phyloP scores from a whole-genome alignment of 1,284 basidiomycete species.

The Sporisorium reilianum region DNA sequence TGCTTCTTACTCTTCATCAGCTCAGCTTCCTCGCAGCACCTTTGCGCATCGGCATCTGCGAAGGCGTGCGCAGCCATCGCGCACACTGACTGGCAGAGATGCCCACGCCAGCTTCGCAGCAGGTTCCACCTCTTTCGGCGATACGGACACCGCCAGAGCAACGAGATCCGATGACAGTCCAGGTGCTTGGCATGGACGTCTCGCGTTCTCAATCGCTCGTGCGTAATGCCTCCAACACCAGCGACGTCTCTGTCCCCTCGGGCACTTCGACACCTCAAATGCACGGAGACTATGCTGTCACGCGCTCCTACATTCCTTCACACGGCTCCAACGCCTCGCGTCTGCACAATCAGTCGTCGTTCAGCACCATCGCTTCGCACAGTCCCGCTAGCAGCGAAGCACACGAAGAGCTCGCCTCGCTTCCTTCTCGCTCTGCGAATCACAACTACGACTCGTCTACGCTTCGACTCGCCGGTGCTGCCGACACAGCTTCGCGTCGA shows the following conservation, averaged over 20 bases:
- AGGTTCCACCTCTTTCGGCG: slow-evolving; percentile 22
- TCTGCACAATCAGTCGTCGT: slow-evolving; percentile 36
- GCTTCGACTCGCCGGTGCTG: slow-evolving; percentile 11
- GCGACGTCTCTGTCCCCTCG: slow-evolving; percentile 23
- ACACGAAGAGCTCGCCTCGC: slow-evolving; percentile 33
- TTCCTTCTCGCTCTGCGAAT: slow-evolving; percentile 14
- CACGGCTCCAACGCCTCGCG: slow-evolving; percentile 26
- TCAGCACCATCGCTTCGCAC: slow-evolving; percentile 33
- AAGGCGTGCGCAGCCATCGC: background rate
- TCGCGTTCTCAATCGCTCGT: slow-evolving; percentile 26
- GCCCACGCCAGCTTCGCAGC: slow-evolving; percentile 9
- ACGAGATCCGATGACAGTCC: slow-evolving; percentile 25
- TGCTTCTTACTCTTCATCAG: background rate
- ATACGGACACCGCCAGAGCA: slow-evolving; percentile 13
- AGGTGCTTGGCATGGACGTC: slow-evolving; percentile 41
- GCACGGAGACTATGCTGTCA: slow-evolving; percentile 30
- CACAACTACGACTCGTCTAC: slow-evolving; percentile 18
- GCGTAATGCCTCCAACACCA: slow-evolving; percentile 29
- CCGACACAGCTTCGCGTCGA: slow-evolving; percentile 20
- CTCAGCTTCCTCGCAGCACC: too few relatives aligned
- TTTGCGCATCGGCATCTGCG: background rate
- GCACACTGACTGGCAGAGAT: background rate
- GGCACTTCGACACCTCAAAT: slow-evolving; percentile 33
- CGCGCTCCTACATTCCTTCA: slow-evolving; percentile 35
- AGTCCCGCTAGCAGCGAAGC: slow-evolving; percentile 41